phyloP scores from a whole-genome alignment of 2,329 filamentous ascomycete species.

The Colletotrichum scovillei region DNA sequence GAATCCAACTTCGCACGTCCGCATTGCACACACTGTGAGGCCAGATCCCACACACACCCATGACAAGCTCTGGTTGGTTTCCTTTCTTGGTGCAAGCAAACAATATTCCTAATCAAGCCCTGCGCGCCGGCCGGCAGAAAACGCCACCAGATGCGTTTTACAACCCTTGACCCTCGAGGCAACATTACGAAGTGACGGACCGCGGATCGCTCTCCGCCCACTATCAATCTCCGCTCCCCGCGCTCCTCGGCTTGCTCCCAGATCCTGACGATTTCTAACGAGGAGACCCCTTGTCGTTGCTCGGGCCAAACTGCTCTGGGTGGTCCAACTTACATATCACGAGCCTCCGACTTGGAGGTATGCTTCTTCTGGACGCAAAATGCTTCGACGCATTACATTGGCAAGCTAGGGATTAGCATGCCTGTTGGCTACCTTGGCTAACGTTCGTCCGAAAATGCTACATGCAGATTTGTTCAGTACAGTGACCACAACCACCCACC shows the following conservation, averaged over 20 bases:
- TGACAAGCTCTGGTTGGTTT: constrained; percentile 33
- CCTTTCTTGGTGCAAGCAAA: constrained; percentile 26
- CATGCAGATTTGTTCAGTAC: not conserved
- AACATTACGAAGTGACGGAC: not conserved
- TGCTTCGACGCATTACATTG: not conserved
- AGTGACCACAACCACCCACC: not conserved
- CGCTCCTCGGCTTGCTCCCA: not conserved
- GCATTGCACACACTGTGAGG: constrained; percentile 33
- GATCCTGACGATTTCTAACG: not conserved
- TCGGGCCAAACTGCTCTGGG: not conserved
- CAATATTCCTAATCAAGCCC: constrained; percentile 25
- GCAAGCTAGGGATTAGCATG: not conserved
- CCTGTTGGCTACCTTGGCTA: not conserved
- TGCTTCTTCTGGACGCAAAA: not conserved
- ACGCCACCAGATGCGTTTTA: constrained; percentile 9
- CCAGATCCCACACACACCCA: constrained; percentile 32
- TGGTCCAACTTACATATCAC: not conserved
- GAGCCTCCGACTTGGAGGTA: not conserved
- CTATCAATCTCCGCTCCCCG: not conserved
- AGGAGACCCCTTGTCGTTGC: not conserved
- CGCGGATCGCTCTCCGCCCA: not conserved
- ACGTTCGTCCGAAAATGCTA: not conserved
- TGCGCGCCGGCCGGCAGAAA: constrained; percentile 6
- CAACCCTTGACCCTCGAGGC: not conserved
- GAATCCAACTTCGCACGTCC: constrained; percentile 34